Evolutionary conservation across 2,329 filamentous ascomycete genomes (phyloP).

Genomic region (Davidsoniella eucalypti): DNA sequence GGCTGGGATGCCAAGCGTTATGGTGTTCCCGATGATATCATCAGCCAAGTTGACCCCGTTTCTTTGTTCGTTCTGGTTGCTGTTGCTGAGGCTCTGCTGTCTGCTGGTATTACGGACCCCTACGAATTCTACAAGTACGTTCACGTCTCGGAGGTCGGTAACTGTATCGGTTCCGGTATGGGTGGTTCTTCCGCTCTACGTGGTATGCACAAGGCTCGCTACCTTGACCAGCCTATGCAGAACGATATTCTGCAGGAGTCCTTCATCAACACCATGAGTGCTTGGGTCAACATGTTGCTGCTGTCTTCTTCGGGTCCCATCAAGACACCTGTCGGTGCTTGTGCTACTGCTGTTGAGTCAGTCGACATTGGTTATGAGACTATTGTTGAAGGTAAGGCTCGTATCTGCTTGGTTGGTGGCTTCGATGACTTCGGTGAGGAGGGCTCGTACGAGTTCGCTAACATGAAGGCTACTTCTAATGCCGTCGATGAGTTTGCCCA

Average conservation of each 20-base stretch:
- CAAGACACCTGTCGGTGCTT: slow-evolving; percentile 96
- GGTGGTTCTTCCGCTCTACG: slow-evolving; percentile 83
- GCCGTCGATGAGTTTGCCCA: slow-evolving; percentile 92
- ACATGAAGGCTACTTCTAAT: slow-evolving; percentile 99
- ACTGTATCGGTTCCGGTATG: slow-evolving; percentile 97
- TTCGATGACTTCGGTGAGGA: slow-evolving; percentile 99
- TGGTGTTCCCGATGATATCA: slow-evolving; percentile 93
- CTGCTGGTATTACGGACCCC: slow-evolving; percentile 90
- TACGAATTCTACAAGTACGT: slow-evolving; percentile 99
- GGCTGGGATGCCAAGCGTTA: slow-evolving; percentile 96
- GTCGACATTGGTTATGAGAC: slow-evolving; percentile 97
- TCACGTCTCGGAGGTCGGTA: slow-evolving; percentile 92
- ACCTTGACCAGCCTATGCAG: slow-evolving; percentile 89
- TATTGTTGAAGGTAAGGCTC: slow-evolving; percentile 94
- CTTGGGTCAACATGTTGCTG: slow-evolving; percentile 98
- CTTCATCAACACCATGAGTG: slow-evolving; percentile 99
- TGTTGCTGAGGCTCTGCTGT: slow-evolving; percentile 77
- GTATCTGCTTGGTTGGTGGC: slow-evolving; percentile 92
- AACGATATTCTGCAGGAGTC: slow-evolving; percentile 99
- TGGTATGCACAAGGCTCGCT: slow-evolving; percentile 97
- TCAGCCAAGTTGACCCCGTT: slow-evolving; percentile 91
- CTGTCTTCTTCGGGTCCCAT: slow-evolving; percentile 94
- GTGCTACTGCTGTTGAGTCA: slow-evolving; percentile 92
- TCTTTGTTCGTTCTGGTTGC: slow-evolving; percentile 90
- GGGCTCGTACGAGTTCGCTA: slow-evolving; percentile 97